phyloP scores from a whole-genome alignment of 1,284 basidiomycete species.

The Ceratobasidium sp. region DNA sequence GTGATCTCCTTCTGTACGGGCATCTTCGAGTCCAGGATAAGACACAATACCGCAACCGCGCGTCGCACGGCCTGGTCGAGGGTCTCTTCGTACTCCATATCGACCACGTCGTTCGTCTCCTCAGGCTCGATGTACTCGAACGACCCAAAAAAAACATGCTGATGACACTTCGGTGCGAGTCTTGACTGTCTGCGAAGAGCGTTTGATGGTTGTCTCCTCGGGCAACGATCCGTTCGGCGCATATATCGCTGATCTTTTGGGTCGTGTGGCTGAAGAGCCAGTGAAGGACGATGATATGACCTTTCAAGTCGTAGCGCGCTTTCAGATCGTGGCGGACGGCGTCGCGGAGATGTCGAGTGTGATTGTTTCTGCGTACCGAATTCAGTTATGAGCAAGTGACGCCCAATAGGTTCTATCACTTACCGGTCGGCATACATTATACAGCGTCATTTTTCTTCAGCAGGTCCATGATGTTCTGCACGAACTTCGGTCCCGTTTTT shows the following conservation, averaged over 20 bases:
- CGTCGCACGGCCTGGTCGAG: slow-evolving; percentile 70
- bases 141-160: slow-evolving; percentile 82
- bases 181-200: slow-evolving; percentile 71
- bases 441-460: slow-evolving; percentile 80
- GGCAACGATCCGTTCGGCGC: slow-evolving; percentile 75
- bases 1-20: slow-evolving; percentile 71
- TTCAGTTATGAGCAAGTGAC: neutral
- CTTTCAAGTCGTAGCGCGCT: slow-evolving; percentile 28
- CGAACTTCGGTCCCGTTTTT: slow-evolving; percentile 82
- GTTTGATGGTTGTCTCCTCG: slow-evolving; percentile 90
- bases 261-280: slow-evolving; percentile 74
- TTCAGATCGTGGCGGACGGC: slow-evolving; percentile 66
- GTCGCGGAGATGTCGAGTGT: slow-evolving; percentile 80
- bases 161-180: slow-evolving; percentile 83
- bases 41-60: slow-evolving; percentile 71
- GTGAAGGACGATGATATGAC: slow-evolving; percentile 79
- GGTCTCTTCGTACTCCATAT: slow-evolving; percentile 68
- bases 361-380: slow-evolving; percentile 79
- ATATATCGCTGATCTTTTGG: slow-evolving; percentile 75
- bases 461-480: slow-evolving; percentile 77
- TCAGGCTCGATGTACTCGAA: slow-evolving; percentile 74
- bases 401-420: neutral
- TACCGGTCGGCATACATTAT: slow-evolving; percentile 79
- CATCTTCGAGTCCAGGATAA: slow-evolving; percentile 64
- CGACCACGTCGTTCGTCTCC: slow-evolving; percentile 76